Evolutionary conservation across 202 grass and related monocot species (phyloP).

Genomic region (Setaria viridis): DNA sequence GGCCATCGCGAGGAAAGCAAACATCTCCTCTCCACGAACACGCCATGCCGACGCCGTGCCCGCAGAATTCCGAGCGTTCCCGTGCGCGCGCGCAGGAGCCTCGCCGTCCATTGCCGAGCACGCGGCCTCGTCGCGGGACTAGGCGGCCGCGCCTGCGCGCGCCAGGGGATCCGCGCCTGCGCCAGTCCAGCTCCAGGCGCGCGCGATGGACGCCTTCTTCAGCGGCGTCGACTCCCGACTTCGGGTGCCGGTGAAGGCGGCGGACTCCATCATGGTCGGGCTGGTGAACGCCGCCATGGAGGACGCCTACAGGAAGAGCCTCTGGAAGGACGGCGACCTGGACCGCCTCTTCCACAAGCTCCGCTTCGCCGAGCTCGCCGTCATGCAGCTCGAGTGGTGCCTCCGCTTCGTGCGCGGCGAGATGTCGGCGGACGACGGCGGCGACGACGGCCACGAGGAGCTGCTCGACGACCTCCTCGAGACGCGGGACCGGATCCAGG

Average conservation of each 20-base stretch:
- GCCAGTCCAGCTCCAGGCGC: background rate
- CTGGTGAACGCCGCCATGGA: conserved; percentile 73
- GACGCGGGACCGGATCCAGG: conserved; percentile 53
- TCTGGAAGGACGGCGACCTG: conserved; percentile 64
- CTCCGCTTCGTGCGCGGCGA: conserved; percentile 60
- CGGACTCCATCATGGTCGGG: conserved; percentile 74
- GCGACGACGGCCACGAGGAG: conserved; percentile 37
- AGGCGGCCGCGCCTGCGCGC: background rate
- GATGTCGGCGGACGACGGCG: conserved; percentile 11
- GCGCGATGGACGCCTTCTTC: conserved; percentile 66
- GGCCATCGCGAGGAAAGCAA: background rate
- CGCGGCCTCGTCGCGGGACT: background rate
- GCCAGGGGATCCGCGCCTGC: background rate
- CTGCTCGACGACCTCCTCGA: conserved; percentile 52
- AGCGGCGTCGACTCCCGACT: conserved; percentile 52
- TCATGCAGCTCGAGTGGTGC: conserved; percentile 71
- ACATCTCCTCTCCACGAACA: background rate
- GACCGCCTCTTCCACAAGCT: conserved; percentile 65
- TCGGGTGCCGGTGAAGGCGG: conserved; percentile 52
- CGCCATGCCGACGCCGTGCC: background rate
- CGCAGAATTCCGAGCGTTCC: background rate
- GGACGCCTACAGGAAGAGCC: conserved; percentile 63
- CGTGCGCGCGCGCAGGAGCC: background rate
- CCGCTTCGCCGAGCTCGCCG: conserved; percentile 67
- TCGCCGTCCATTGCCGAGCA: background rate